These are phyloP conservation scores for Capsicum rhomboideum DNA, from an alignment of 257 asterid genomes.

Conservation along the genomic window DNA sequence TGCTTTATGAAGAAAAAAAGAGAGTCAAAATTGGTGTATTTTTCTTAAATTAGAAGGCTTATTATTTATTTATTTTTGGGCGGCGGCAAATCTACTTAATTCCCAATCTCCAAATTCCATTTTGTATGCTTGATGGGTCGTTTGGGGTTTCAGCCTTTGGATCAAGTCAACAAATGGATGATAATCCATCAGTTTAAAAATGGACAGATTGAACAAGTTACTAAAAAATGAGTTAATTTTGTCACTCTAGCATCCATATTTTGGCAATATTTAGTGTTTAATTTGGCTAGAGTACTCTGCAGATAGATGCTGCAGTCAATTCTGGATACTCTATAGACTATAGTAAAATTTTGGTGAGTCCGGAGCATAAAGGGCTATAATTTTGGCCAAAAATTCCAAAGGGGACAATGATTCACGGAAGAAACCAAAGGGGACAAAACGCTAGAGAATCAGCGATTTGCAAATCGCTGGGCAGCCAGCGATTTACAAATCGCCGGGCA, in stretches of 20 bases:
- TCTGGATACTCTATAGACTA: too few species aligned
- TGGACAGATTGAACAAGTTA: background rate
- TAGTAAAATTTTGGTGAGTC: too few species aligned
- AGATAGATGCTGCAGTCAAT: constrained; percentile 48
- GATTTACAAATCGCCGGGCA: too few species aligned
- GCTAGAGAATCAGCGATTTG: too few species aligned
- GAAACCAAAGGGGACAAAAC: too few species aligned
- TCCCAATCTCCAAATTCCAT: background rate
- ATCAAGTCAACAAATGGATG: background rate
- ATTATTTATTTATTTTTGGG: too few species aligned
- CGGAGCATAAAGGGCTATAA: too few species aligned
- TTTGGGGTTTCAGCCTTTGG: background rate
- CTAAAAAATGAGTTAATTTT: background rate
- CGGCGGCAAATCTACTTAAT: background rate
- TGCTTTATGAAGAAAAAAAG: too few species aligned
- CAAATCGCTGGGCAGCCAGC: too few species aligned
- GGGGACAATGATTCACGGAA: too few species aligned
- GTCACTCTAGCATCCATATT: background rate
- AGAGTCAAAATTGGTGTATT: too few species aligned
- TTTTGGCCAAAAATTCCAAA: too few species aligned
- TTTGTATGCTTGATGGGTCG: background rate
- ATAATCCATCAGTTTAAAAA: background rate
- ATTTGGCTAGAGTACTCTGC: constrained; percentile 6
- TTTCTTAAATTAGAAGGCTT: background rate
- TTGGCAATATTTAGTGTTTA: background rate